These are phyloP conservation scores for Tetragonia tetragonoides DNA, from an alignment of 148 eudicot species.

Conservation along the genomic window DNA sequence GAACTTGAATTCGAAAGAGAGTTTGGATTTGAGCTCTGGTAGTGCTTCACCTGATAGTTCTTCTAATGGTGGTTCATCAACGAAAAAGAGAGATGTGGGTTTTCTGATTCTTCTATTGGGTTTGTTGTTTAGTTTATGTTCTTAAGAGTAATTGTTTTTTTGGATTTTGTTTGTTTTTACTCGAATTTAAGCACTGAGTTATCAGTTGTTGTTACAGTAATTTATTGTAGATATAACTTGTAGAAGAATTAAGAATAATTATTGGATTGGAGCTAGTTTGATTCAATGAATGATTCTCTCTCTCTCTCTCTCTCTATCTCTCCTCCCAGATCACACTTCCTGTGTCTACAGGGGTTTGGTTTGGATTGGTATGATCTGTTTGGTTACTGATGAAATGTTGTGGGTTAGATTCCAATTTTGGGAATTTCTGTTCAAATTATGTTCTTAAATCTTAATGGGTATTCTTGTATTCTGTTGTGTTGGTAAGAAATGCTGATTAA, in stretches of 20 bases:
- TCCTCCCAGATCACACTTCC: background rate
- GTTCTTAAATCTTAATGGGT: too few relatives aligned
- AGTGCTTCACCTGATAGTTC: background rate
- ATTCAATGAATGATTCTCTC: too few relatives aligned
- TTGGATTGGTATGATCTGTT: background rate
- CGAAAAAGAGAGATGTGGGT: conserved; percentile 62
- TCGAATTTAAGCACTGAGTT: too few relatives aligned
- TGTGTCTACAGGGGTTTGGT: background rate
- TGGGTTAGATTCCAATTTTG: background rate
- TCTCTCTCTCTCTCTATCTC: too few relatives aligned
- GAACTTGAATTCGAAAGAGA: conserved; percentile 49
- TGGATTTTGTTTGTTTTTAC: conserved; percentile 9
- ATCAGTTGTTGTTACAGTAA: too few relatives aligned
- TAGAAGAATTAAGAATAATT: too few relatives aligned
- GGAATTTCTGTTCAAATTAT: background rate
- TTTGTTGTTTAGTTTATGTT: background rate
- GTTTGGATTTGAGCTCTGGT: conserved; percentile 43
- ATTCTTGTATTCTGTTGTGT: too few relatives aligned
- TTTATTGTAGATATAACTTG: too few relatives aligned
- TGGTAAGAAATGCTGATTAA: too few relatives aligned
- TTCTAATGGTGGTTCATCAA: background rate
- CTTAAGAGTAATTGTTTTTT: background rate
- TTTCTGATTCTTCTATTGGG: conserved; percentile 7
- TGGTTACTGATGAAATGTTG: background rate
- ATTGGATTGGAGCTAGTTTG: too few relatives aligned